These are phyloP conservation scores for Podila epigama DNA, from an alignment of 192 early-diverging fungal species.

Conservation along the genomic window DNA sequence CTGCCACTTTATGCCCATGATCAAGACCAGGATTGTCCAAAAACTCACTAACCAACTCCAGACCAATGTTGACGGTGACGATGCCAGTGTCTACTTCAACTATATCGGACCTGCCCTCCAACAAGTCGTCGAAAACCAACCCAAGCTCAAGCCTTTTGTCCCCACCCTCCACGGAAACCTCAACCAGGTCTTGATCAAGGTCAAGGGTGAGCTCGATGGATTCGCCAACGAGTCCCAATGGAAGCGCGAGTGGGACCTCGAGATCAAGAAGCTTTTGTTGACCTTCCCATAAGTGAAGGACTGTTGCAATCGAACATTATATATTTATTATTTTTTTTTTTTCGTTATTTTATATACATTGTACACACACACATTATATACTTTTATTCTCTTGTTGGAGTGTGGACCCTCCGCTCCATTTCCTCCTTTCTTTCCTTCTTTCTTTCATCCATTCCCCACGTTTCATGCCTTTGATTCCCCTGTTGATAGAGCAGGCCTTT, in stretches of 20 bases:
- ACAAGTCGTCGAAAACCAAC: not conserved
- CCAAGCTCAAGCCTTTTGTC: constrained; percentile 2
- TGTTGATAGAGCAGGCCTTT: not conserved
- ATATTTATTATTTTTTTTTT: too few relatives aligned
- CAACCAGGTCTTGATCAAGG: constrained; percentile 30
- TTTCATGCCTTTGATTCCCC: too few relatives aligned
- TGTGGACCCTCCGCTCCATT: too few relatives aligned
- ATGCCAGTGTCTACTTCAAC: constrained; percentile 29
- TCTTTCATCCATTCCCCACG: too few relatives aligned
- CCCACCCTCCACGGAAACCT: constrained; percentile 35
- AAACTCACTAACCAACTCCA: constrained; percentile 38
- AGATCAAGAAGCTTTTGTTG: constrained; percentile 37
- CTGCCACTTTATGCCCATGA: constrained; percentile 60
- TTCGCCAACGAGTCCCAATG: constrained; percentile 33
- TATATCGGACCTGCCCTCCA: constrained; percentile 30
- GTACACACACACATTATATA: too few relatives aligned
- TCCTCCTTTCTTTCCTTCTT: too few relatives aligned
- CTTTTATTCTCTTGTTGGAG: too few relatives aligned
- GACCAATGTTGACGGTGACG: constrained; percentile 24
- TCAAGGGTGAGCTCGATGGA: constrained; percentile 13
- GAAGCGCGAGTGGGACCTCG: constrained; percentile 26
- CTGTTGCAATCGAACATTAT: too few relatives aligned
- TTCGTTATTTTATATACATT: too few relatives aligned
- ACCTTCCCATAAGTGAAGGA: constrained; percentile 39
- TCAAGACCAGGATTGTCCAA: constrained; percentile 48